Evolutionary conservation across 2,329 filamentous ascomycete genomes (phyloP), one percentile per base, ranked within the genome.

Genomic region (Ciborinia camelliae): DNA sequence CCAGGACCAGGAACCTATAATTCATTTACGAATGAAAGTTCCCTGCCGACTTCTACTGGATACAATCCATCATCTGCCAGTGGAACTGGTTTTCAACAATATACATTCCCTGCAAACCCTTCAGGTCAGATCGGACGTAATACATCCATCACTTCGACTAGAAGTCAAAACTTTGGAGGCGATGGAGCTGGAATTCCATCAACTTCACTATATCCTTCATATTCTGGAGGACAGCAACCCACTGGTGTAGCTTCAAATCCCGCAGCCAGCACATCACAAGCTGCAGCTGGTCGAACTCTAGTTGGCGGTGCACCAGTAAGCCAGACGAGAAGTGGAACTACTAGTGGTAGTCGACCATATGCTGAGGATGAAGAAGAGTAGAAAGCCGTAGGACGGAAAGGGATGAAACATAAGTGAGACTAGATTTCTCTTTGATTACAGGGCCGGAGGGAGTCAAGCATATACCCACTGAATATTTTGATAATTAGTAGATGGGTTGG

Each of bases 31-130:
- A 35, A 50, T 35, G 62, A 61, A 45, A 37, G 41, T 2, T 35
- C 41, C 15, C n/a, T 23, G 18, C 20, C 55, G 8, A 2, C 20
- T 37, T 37, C 55, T 12, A 54, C 35, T 3, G 28, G 48, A 23
- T 60, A 59, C 9, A 39, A 50, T 14, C 61, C 61, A 14, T 45
- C 61, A 50, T 57, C 57, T 57, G 39, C 51, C 12, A 60, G 30
- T 39, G 51, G 51, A 26, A 63, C 51, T 50, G 61, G 61, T 37
- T 57, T 48, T 48, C 61, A 55, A 57, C 48, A 48, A 23, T 50
- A 63, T 7, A n/a, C 61, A 57, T 63, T 48, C 51, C 39, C 61
- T 35, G 51, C 23, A 41, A 57, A 57, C 18, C 23, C 51, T 26
- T 63, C 39, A 10, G 61, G 51, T 39, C 51, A 63, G 28, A n/a